phyloP scores from a whole-genome alignment of 345 rosid species.

The Camelina hispida region DNA sequence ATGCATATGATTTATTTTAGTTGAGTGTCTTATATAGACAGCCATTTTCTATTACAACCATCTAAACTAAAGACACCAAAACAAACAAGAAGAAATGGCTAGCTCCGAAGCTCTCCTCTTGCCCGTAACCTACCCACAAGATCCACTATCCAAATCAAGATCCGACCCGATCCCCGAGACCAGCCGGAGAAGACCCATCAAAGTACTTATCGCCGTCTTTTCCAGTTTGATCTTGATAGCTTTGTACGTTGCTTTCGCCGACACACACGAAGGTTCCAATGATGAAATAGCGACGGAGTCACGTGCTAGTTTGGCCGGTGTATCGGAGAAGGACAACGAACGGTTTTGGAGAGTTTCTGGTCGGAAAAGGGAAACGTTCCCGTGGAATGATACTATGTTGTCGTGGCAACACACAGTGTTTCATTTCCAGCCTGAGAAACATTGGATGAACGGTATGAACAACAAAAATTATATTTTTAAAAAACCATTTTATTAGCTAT shows the following conservation, averaged over 20 bases:
- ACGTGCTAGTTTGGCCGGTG: constrained; percentile 63
- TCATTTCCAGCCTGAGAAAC: constrained; percentile 92
- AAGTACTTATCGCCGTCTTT: constrained; percentile 26
- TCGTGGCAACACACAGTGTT: constrained; percentile 93
- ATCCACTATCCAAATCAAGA: constrained; percentile 33
- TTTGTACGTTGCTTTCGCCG: constrained; percentile 41
- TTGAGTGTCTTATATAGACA: background rate
- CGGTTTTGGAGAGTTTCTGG: background rate
- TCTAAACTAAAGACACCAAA: constrained; percentile 27
- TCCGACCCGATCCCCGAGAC: constrained; percentile 9
- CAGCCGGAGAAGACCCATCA: constrained; percentile 40
- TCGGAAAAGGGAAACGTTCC: constrained; percentile 37
- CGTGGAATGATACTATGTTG: constrained; percentile 82
- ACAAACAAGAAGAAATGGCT: constrained; percentile 30
- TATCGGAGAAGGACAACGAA: constrained; percentile 62
- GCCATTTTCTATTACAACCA: constrained; percentile 3
- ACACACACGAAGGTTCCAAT: constrained; percentile 29
- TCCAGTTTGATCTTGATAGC: constrained; percentile 49
- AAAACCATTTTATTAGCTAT: too few species aligned
- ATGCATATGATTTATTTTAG: too few species aligned
- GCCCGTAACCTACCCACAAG: constrained; percentile 33
- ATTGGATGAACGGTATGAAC: constrained; percentile 91
- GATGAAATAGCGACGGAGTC: constrained; percentile 41
- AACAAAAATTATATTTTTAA: too few species aligned
- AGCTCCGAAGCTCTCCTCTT: constrained; percentile 43